These are phyloP conservation scores for Magnaporthiopsis rhizophila DNA, from an alignment of 2,329 filamentous ascomycete species.

Conservation along the genomic window DNA sequence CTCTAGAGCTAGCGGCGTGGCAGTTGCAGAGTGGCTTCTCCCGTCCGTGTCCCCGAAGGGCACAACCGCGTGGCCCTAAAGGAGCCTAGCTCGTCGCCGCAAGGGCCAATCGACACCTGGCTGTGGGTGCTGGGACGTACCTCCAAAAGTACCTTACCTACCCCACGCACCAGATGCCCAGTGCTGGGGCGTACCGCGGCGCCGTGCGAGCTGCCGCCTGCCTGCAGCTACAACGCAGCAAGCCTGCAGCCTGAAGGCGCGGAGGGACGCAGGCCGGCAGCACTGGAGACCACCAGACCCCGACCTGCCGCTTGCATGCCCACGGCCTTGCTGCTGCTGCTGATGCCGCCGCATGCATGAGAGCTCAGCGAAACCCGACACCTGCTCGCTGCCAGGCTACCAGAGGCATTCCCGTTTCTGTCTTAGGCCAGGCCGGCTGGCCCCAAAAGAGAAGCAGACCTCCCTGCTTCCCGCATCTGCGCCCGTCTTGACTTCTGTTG, in stretches of 20 bases:
- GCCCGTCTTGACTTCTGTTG: background rate
- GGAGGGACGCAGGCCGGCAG: background rate
- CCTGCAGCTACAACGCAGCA: background rate
- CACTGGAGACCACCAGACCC: background rate
- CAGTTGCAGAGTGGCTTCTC: conserved; percentile 6
- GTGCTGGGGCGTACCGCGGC: background rate
- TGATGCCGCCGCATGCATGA: background rate
- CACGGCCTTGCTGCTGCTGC: background rate
- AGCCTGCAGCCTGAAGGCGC: background rate
- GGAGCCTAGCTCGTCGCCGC: conserved; percentile 3
- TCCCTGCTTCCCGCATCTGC: background rate
- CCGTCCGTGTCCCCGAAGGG: conserved; percentile 1
- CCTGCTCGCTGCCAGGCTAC: background rate
- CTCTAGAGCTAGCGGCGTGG: conserved; percentile 2
- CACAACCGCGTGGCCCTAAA: conserved; percentile 6
- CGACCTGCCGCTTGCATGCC: background rate
- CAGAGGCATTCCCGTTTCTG: background rate
- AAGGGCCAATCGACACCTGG: conserved; percentile 8
- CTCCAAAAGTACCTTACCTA: background rate
- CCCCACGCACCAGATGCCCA: conserved; percentile 3
- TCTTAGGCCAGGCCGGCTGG: background rate
- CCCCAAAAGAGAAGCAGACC: background rate
- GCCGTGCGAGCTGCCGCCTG: background rate
- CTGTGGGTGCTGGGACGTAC: background rate
- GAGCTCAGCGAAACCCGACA: background rate